Percentiles rank a stretch among this genome's conserved stretches.
Conservation (phyloP, 768 basidiomycete genomes). For the Boletus subparvulus region DNA sequence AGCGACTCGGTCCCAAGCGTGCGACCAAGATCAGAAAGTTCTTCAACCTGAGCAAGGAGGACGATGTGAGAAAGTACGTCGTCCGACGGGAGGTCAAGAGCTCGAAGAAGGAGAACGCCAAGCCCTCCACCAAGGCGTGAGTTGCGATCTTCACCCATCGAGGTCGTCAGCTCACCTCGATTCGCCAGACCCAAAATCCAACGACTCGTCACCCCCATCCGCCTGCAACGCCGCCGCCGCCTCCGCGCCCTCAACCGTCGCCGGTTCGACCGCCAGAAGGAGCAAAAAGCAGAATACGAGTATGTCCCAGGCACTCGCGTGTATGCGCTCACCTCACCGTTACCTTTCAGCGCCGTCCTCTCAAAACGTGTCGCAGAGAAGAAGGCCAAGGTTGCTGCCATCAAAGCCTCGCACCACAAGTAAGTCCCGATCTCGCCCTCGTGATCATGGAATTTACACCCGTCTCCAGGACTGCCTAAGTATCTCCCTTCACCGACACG, state of each 20-base stretch:
- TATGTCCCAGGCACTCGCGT: conserved; percentile 32
- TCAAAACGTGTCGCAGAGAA: conserved; percentile 91
- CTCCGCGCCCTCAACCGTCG: conserved; percentile 85
- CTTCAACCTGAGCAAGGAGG: conserved; percentile 97
- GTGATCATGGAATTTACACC: background rate
- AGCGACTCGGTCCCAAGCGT: conserved; percentile 95
- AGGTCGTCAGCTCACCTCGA: background rate
- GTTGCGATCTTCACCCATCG: conserved; percentile 30
- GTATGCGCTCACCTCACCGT: background rate
- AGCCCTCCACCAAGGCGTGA: conserved; percentile 96
- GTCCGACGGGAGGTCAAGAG: conserved; percentile 88
- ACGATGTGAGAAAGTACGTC: conserved; percentile 98
- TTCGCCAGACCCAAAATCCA: conserved; percentile 86
- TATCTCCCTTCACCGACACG: background rate
- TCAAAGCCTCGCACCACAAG: conserved; percentile 86
- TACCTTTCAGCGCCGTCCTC: conserved; percentile 54
- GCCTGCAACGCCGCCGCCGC: conserved; percentile 95
- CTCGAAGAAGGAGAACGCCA: conserved; percentile 84
- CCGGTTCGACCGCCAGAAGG: conserved; percentile 88
- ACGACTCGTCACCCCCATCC: conserved; percentile 90
- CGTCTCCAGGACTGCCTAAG: conserved; percentile 22
- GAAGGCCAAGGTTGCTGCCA: conserved; percentile 86
- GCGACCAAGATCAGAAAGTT: conserved; percentile 96
- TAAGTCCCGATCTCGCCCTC: conserved; percentile 24
- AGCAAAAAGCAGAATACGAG: conserved; percentile 95